phyloP scores from a whole-genome alignment of 2,329 filamentous ascomycete species.

The Fusarium pseudonygamai region DNA sequence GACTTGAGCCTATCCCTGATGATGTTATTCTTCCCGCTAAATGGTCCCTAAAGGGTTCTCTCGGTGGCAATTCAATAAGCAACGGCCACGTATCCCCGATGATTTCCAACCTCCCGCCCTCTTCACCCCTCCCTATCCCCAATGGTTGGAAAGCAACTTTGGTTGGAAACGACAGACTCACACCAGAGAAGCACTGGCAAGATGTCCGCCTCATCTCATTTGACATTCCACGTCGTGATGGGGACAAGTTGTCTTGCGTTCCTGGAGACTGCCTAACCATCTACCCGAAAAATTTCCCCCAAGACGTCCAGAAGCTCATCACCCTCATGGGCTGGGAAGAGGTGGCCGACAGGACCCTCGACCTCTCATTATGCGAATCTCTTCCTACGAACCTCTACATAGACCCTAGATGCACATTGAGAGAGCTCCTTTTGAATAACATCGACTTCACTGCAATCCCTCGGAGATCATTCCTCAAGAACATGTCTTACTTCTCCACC shows the following conservation, averaged over 20 bases:
- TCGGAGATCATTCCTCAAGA: conserved; percentile 83
- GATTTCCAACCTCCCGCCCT: conserved; percentile 42
- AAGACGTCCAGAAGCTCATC: conserved; percentile 83
- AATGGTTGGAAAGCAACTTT: conserved; percentile 67
- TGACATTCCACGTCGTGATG: conserved; percentile 49
- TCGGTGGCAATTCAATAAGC: background rate
- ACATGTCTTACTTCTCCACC: conserved; percentile 78
- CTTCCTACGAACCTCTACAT: conserved; percentile 50
- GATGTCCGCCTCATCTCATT: conserved; percentile 87
- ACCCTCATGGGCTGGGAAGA: conserved; percentile 80
- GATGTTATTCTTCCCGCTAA: conserved; percentile 80
- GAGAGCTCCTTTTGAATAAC: conserved; percentile 80
- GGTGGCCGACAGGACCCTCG: conserved; percentile 76
- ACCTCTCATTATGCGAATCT: conserved; percentile 52
- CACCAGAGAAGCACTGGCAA: conserved; percentile 84
- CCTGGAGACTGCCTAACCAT: conserved; percentile 86
- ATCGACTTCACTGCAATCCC: conserved; percentile 92
- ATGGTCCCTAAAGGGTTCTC: conserved; percentile 53
- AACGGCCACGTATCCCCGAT: conserved; percentile 24
- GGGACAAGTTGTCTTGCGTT: conserved; percentile 51
- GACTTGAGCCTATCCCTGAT: conserved; percentile 75
- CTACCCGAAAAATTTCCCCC: conserved; percentile 85
- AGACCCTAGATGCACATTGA: conserved; percentile 66
- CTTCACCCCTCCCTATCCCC: conserved; percentile 63
- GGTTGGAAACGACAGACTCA: conserved; percentile 75